phyloP scores from a whole-genome alignment of 208 protist species.

The Crithidia acanthocephali region DNA sequence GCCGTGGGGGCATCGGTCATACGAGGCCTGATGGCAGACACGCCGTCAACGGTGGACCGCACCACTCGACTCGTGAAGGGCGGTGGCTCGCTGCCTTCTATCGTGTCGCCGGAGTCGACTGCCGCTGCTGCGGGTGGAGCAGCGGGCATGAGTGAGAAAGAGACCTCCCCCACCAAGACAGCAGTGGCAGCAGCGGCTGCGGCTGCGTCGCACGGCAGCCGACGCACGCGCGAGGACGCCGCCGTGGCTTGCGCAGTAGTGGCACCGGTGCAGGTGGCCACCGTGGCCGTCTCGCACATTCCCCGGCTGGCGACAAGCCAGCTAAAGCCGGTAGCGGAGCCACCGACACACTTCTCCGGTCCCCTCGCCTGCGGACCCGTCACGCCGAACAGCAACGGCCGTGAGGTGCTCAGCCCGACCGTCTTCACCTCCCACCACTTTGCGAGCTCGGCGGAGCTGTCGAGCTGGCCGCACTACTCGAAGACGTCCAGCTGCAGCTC shows the following conservation, averaged over 20 bases:
- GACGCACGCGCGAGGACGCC: neutral
- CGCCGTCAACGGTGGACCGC: neutral
- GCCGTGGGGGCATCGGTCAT: neutral
- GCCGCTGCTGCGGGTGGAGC: neutral
- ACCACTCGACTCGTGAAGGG: neutral
- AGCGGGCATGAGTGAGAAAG: no score
- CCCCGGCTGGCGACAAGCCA: neutral
- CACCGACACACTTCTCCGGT: constrained; percentile 1
- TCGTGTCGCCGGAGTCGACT: neutral
- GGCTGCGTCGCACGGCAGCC: neutral
- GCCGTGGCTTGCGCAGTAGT: no score
- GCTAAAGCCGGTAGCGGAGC: neutral
- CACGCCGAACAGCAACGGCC: neutral
- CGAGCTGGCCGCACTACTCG: constrained; percentile 15
- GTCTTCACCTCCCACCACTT: constrained; percentile 13
- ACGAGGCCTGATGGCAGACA: constrained; percentile 1
- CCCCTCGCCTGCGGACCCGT: neutral
- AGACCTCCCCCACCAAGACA: no score
- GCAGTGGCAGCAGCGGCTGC: neutral
- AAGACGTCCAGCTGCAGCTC: constrained; percentile 6
- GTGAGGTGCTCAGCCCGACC: neutral
- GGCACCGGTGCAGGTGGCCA: neutral
- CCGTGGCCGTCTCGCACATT: neutral
- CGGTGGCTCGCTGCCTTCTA: neutral
- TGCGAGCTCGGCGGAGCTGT: constrained; percentile 10